Base-by-base conservation (phyloP, 176 grass and related monocot species). In the Chrysopogon serrulatus region DNA sequence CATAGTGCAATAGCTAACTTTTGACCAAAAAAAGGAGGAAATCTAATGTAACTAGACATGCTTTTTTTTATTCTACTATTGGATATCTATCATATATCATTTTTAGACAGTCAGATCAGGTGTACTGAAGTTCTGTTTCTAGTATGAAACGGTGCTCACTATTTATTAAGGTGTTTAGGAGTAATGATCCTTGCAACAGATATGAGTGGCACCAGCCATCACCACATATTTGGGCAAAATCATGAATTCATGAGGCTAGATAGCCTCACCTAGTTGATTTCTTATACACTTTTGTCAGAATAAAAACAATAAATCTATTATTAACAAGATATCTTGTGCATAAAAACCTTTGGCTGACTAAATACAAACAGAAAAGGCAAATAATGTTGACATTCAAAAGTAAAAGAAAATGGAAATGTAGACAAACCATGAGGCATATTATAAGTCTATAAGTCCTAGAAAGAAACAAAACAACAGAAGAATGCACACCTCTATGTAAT, bases 401-500 rank as follows among this genome's bases (percentile, higher is more conserved):
- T 42, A 42, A 37, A 79, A n/a, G 21, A 36, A 10, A 23, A 56
- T 17, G 7, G 15, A 27, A 63, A 81, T 32, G 30, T 48, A 83
- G 33, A 28, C 27, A 71, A 13, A 88, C 30, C 10, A 51, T 69
- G 71, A 88, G 24, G 61, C 45, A 82, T 77, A 76, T 66, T 69
- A 67, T 57, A 66, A 14, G 54, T n/a, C 62, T 87, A 23, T 68
- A 60, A 60, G 49, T 49, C 14, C 34, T 84, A 79, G 16, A 75
- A 66, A 60, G 56, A 54, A 69, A 31, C 13, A 60, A 41, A 59
- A 66, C 18, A 75, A 37, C 74, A 64, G 33, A 74, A 34, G 57
- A 14, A 73, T 65, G 87, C 27, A 83, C 45, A 98, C 95, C 95
- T 95, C 92, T 73, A 98, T 95, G 76, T 93, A 98, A 60, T 74